Evolutionary conservation across 176 grass and related monocot genomes (phyloP).

Genomic region (Themeda triandra): DNA sequence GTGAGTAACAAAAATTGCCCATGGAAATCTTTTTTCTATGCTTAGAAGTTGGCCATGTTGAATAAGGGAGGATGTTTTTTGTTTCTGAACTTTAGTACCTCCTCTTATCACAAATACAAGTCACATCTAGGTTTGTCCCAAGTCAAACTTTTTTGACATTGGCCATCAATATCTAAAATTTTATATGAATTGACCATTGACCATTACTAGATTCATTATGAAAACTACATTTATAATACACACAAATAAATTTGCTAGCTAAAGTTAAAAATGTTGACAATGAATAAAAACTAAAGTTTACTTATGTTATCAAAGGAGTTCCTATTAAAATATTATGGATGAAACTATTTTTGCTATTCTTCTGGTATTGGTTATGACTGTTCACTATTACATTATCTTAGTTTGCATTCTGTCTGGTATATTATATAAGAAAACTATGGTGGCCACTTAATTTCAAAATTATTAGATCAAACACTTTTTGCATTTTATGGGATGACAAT

Average conservation of each 20-base stretch:
- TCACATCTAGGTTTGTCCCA: not conserved
- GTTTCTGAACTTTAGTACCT: not conserved
- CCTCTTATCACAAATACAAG: not conserved
- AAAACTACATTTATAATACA: not conserved
- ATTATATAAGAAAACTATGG: not conserved
- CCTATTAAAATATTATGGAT: not conserved
- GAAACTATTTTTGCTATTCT: not conserved
- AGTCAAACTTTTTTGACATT: not conserved
- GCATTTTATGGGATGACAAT: not conserved
- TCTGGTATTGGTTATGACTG: not conserved
- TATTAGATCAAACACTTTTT: not conserved
- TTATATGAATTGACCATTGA: not conserved
- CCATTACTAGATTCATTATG: not conserved
- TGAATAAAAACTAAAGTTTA: not conserved
- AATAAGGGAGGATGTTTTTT: not conserved
- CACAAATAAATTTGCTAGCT: not conserved
- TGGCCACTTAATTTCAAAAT: not conserved
- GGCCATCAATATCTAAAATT: not conserved
- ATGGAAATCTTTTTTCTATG: not conserved
- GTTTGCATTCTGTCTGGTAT: not conserved
- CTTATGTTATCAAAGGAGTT: not conserved
- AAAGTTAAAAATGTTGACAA: not conserved
- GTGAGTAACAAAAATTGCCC: slow-evolving; percentile 46
- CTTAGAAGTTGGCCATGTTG: not conserved
- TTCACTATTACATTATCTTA: not conserved